Evolutionary conservation across 768 basidiomycete genomes (phyloP).

Genomic region (Filobasidium floriforme): DNA sequence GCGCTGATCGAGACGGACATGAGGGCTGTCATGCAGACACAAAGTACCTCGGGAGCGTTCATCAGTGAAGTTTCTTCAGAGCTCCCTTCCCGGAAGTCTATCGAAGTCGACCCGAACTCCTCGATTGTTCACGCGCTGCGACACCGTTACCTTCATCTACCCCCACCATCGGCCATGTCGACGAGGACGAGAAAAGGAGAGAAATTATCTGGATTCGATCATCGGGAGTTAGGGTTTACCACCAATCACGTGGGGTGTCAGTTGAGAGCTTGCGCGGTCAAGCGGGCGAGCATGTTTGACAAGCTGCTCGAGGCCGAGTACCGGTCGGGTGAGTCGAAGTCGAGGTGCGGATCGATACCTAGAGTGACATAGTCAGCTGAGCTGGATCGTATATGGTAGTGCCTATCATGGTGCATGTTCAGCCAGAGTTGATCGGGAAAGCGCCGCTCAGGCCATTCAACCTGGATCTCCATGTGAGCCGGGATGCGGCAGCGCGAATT

Average conservation of each 20-base stretch:
- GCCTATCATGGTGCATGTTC: conserved; percentile 9
- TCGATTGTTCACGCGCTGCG: conserved; percentile 24
- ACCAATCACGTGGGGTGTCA: conserved; percentile 15
- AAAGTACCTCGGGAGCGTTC: not conserved
- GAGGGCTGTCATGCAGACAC: not conserved
- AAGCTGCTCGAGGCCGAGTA: conserved; percentile 6
- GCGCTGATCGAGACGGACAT: not conserved
- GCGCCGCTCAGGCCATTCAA: conserved; percentile 8
- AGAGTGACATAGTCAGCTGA: not conserved
- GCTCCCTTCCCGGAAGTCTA: not conserved
- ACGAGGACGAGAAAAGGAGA: no score
- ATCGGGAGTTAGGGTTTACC: not conserved
- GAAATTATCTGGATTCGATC: no score
- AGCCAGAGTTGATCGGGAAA: conserved; percentile 8
- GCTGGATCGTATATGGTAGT: not conserved
- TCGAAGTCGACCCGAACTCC: not conserved
- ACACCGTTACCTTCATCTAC: conserved; percentile 5
- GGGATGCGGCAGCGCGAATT: not conserved
- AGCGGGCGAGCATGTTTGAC: conserved; percentile 17
- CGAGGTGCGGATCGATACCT: not conserved
- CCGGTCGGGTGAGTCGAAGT: conserved; percentile 14
- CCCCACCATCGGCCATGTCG: not conserved
- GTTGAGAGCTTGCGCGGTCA: conserved; percentile 16
- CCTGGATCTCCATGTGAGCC: conserved; percentile 11
- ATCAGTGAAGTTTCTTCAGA: not conserved